Evolutionary conservation across 1,284 basidiomycete species (phyloP).

Genomic region (Earliella scabrosa): DNA sequence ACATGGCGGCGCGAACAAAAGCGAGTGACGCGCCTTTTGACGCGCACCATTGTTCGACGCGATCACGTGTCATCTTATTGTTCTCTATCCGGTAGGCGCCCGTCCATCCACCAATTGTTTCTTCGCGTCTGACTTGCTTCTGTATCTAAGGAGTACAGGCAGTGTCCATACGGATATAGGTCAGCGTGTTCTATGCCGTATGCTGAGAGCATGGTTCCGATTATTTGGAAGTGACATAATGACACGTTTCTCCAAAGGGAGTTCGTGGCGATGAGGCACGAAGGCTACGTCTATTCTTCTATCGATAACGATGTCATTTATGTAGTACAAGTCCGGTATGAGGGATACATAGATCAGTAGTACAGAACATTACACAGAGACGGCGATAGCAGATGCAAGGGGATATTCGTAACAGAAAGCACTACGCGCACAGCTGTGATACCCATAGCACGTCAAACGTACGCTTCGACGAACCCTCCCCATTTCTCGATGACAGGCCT

Average conservation of each 20-base stretch:
- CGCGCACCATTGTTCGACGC: constrained; percentile 17
- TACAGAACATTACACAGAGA: background rate
- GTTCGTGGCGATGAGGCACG: no score
- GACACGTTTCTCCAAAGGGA: no score
- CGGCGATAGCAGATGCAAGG: background rate
- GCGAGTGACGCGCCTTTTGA: constrained; percentile 13
- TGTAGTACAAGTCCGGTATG: background rate
- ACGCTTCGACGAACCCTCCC: constrained; percentile 58
- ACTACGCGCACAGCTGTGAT: constrained; percentile 1
- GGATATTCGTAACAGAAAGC: background rate
- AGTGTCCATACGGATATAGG: background rate
- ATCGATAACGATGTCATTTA: background rate
- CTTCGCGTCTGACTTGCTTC: background rate
- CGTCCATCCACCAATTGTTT: background rate
- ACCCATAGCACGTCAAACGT: constrained; percentile 24
- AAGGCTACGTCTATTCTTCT: background rate
- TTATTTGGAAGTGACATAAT: no score
- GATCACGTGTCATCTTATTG: constrained; percentile 24
- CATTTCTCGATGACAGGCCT: constrained; percentile 76
- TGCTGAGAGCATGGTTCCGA: no score
- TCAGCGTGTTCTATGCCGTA: background rate
- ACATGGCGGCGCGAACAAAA: constrained; percentile 17
- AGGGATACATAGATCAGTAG: background rate
- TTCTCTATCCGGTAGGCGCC: constrained; percentile 16
- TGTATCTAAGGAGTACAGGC: background rate